Evolutionary conservation across 2,329 filamentous ascomycete species (phyloP).

Genomic region (Epichloe scottii): DNA sequence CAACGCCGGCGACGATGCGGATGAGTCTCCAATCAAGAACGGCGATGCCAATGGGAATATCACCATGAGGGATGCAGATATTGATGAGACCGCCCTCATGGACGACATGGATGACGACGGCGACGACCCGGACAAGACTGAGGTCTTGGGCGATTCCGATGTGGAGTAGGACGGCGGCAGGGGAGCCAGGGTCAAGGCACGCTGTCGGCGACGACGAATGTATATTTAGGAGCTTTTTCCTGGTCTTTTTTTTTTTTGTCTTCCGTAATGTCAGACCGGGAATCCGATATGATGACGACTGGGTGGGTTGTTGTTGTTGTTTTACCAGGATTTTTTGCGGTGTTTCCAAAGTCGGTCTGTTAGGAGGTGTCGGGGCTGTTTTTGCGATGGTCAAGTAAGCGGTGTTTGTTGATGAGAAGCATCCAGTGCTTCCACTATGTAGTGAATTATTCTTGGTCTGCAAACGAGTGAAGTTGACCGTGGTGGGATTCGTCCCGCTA

Average conservation of each 20-base stretch:
- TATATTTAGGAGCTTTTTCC: neutral
- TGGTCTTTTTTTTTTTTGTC: neutral
- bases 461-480: too few relatives aligned
- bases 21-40: conserved; percentile 11
- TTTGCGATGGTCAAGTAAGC: too few relatives aligned
- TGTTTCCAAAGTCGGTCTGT: neutral
- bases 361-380: too few relatives aligned
- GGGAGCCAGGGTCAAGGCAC: neutral
- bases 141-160: conserved; percentile 24
- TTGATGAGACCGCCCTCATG: conserved; percentile 31
- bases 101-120: conserved; percentile 34
- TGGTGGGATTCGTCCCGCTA: too few relatives aligned
- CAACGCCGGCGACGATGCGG: conserved; percentile 2
- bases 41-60: conserved; percentile 30
- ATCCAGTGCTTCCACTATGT: too few relatives aligned
- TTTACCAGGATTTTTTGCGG: neutral
- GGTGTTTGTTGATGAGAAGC: too few relatives aligned
- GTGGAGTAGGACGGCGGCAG: conserved; percentile 13
- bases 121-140: conserved; percentile 29
- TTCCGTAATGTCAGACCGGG: neutral
- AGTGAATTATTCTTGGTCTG: too few relatives aligned
- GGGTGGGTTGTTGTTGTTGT: neutral
- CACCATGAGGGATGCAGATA: conserved; percentile 39
- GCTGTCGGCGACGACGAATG: neutral
- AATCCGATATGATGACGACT: too few relatives aligned